Conservation (phyloP, 768 basidiomycete genomes). For the Asterophora parasitica region DNA sequence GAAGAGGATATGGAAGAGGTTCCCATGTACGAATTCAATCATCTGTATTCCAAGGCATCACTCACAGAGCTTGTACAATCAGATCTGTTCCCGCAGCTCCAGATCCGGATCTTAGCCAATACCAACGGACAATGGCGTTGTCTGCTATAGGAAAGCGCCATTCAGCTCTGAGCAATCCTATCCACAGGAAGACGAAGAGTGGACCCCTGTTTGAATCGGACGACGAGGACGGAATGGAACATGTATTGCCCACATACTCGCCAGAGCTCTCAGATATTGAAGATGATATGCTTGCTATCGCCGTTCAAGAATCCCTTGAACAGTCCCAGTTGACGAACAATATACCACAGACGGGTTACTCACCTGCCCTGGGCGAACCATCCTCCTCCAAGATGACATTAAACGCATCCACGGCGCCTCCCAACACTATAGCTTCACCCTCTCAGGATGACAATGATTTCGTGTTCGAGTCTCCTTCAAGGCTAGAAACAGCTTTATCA, state of each 20-base stretch:
- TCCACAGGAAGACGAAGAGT: conserved; percentile 28
- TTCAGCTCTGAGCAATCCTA: conserved; percentile 26
- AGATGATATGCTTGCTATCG: conserved; percentile 46
- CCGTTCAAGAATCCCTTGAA: conserved; percentile 59
- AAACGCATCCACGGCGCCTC: neutral
- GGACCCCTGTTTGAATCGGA: conserved; percentile 51
- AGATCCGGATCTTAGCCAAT: conserved; percentile 63
- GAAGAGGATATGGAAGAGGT: conserved; percentile 81
- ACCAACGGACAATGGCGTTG: conserved; percentile 57
- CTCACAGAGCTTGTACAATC: conserved; percentile 4
- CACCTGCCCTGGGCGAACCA: conserved; percentile 2
- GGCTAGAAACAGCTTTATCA: conserved; percentile 63
- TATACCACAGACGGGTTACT: neutral
- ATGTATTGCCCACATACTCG: neutral
- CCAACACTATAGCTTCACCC: neutral
- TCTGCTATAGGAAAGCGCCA: conserved; percentile 45
- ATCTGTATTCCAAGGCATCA: neutral
- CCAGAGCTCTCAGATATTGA: conserved; percentile 40
- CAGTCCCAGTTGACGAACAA: conserved; percentile 12
- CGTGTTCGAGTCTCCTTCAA: conserved; percentile 27
- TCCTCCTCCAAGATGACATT: conserved; percentile 8
- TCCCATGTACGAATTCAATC: conserved; percentile 45
- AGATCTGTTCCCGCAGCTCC: conserved; percentile 31
- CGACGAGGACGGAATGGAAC: conserved; percentile 37
- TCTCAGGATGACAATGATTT: conserved; percentile 18